Conservation (phyloP, 148 eudicot genomes). For the Bassia scoparia region DNA sequence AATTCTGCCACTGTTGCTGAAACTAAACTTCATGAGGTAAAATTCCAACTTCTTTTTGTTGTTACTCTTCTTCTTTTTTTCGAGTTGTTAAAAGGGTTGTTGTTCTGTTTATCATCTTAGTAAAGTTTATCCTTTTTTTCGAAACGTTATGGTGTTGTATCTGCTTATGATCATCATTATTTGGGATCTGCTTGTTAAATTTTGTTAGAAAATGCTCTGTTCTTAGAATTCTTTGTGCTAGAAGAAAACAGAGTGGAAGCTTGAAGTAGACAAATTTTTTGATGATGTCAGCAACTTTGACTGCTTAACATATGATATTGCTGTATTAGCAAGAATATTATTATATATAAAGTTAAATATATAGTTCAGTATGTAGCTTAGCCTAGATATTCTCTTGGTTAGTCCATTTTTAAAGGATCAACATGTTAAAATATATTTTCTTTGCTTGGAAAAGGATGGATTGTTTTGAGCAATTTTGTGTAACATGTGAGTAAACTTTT, state of each 20-base stretch:
- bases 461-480: conserved; percentile 1
- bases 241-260: neutral
- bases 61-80: neutral
- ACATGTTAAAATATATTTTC: neutral
- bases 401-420: neutral
- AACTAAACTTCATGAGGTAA: conserved; percentile 19
- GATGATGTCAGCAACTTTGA: neutral
- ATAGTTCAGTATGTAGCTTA: neutral
- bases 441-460: neutral
- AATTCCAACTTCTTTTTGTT: neutral
- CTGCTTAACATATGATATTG: no score
- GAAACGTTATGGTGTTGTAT: neutral
- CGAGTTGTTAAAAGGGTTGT: neutral
- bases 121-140: neutral
- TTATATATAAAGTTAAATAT: no score
- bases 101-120: neutral
- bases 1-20: conserved; percentile 10
- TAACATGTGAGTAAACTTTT: neutral
- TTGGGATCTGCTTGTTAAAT: neutral
- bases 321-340: no score
- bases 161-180: neutral
- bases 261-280: neutral
- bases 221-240: neutral
- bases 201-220: neutral
- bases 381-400: neutral